Conservation (phyloP, 176 grass and related monocot species). For the Musa acuminata region DNA sequence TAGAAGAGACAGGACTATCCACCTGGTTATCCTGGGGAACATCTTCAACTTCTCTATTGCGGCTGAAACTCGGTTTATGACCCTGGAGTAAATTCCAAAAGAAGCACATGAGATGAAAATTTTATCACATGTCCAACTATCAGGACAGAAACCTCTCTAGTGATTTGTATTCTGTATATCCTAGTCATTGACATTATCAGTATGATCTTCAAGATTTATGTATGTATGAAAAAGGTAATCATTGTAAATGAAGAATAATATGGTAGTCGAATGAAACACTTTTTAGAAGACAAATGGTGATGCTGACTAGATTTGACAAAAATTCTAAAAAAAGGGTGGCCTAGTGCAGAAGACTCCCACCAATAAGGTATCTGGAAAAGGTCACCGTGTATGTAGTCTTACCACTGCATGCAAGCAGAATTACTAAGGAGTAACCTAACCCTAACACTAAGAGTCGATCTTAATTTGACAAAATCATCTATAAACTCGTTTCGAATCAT, state of each 20-base stretch:
- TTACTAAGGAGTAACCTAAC: no score
- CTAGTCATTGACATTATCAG: no score
- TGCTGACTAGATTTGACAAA: neutral
- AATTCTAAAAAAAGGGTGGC: neutral
- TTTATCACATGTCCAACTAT: neutral
- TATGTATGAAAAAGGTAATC: no score
- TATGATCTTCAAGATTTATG: no score
- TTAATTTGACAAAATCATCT: no score
- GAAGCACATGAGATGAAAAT: neutral
- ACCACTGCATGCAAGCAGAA: no score
- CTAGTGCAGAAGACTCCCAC: no score
- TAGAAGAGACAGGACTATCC: slow-evolving; percentile 77
- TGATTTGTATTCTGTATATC: no score
- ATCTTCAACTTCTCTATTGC: slow-evolving; percentile 70
- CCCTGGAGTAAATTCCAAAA: slow-evolving; percentile 37
- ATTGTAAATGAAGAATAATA: neutral
- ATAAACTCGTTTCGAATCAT: neutral
- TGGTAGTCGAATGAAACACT: neutral
- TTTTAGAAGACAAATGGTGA: neutral
- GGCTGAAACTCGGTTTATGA: slow-evolving; percentile 59
- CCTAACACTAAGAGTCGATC: no score
- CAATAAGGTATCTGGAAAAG: no score
- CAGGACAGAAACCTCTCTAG: no score
- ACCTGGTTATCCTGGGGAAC: slow-evolving; percentile 34
- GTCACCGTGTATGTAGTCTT: no score